These are phyloP conservation scores for Castanopsis chinensis DNA, from an alignment of 306 rosid species.

Conservation along the genomic window DNA sequence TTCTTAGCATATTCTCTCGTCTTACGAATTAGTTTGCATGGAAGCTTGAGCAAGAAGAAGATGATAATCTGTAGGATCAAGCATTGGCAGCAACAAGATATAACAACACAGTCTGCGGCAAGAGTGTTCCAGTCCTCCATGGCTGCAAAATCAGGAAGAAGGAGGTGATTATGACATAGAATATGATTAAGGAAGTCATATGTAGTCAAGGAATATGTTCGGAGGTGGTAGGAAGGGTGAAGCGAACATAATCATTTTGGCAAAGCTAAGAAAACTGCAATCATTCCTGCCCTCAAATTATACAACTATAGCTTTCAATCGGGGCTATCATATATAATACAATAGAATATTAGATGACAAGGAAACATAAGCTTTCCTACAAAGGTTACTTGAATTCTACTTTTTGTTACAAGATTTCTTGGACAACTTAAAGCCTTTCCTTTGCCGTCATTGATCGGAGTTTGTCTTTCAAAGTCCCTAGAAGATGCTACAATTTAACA, in stretches of 20 bases:
- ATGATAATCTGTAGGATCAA: conserved; percentile 62
- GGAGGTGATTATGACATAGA: conserved; percentile 20
- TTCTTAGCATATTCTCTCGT: conserved; percentile 55
- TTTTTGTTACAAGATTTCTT: background rate
- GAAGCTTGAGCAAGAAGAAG: conserved; percentile 61
- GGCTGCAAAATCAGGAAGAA: conserved; percentile 9
- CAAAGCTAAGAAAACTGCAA: conserved; percentile 25
- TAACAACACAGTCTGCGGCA: conserved; percentile 68
- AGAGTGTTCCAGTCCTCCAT: conserved; percentile 76
- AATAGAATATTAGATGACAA: conserved; percentile 22
- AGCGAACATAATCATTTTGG: conserved; percentile 54
- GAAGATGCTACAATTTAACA: no score
- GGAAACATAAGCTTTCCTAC: conserved; percentile 19
- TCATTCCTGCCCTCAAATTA: conserved; percentile 6
- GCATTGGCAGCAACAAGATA: conserved; percentile 92
- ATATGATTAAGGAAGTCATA: conserved; percentile 33
- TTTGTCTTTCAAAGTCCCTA: background rate
- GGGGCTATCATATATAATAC: conserved; percentile 17
- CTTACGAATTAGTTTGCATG: conserved; percentile 46
- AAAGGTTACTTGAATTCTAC: conserved; percentile 26
- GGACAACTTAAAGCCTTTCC: background rate
- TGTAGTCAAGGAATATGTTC: conserved; percentile 38
- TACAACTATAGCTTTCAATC: conserved; percentile 33
- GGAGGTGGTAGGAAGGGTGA: conserved; percentile 39
- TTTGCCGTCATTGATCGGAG: background rate